Evolutionary conservation across 2,329 filamentous ascomycete genomes (phyloP).

Genomic region (Epichloe sibirici): DNA sequence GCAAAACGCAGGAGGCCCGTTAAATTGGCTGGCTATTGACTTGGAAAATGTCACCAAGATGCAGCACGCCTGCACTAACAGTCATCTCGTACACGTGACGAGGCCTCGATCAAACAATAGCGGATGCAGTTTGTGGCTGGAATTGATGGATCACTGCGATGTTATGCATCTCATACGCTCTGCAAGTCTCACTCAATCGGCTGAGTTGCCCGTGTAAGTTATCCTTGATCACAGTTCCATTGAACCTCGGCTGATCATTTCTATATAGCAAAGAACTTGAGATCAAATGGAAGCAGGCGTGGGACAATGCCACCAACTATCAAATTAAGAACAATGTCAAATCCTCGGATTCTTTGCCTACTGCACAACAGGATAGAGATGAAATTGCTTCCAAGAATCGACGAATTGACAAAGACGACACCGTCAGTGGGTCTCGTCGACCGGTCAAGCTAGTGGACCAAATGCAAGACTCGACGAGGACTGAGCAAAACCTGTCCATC

Average conservation of each 20-base stretch:
- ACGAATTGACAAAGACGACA: background rate
- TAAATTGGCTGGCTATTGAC: constrained; percentile 7
- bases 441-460: background rate
- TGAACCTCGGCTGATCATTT: background rate
- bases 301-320: background rate
- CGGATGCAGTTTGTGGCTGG: constrained; percentile 9
- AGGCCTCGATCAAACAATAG: constrained; percentile 9
- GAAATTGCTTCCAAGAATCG: background rate
- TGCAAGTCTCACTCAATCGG: background rate
- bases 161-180: background rate
- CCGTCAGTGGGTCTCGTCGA: background rate
- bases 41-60: constrained; percentile 2
- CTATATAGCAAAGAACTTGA: background rate
- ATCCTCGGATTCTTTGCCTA: background rate
- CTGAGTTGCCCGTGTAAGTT: background rate
- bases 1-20: background rate
- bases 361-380: background rate
- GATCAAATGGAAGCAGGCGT: background rate
- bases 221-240: too few species aligned
- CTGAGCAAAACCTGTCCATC: background rate
- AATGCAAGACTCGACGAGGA: constrained; percentile 1
- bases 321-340: background rate
- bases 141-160: constrained; percentile 9
- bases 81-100: constrained; percentile 11
- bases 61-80: constrained; percentile 8